Base-by-base conservation (phyloP, 768 basidiomycete genomes). In the Serendipita sp. region DNA sequence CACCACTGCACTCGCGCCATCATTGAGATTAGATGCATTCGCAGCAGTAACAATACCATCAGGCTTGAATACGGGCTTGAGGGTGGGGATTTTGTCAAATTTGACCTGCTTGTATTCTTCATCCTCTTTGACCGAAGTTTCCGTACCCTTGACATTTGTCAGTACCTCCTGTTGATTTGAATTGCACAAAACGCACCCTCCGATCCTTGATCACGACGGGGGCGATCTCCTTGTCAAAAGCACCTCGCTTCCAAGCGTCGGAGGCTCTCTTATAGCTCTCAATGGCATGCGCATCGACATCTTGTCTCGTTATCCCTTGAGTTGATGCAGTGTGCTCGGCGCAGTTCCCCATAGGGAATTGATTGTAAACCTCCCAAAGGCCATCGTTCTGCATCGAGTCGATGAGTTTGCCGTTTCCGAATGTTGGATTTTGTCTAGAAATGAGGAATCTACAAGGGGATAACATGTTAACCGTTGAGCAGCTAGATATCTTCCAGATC, bases 41-140 rank as follows among this genome's bases (percentile, higher is more conserved):
- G 96, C 96, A 65, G 96, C 88, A 18, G 96, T 99, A 77, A 99
- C 91, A 63, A 80, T 83, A 60, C 93, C 93, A 65, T 85, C 89
- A 67, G 85, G 80, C 75, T 81, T 80, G 83, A 99, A 99, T 38
- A 88, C 88, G 62, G 94, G 91, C 68, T 83, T 83, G 67, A 99
- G 81, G 3, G 84, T 78, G 38, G 93, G 90, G 68, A 41, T 41
- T 75, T 99, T 99, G 68, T 96, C 94, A 72, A 84, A 93, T 71
- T 95, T 83, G 68, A 99, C 84, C 69, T 92, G 88, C 80, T 94
- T 98, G 81, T 91, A 97, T 72, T 98, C 96, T 75, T 99, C 96
- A 71, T 99, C 96, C 78, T 98, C 94, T 68, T 81, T 81, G 51
- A 99, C 83, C 62, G 96, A 74, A 35, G 83, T 86, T 72, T 95